These are phyloP conservation scores for Penstemon barbatus DNA, from an alignment of 257 asterid genomes.

Conservation along the genomic window DNA sequence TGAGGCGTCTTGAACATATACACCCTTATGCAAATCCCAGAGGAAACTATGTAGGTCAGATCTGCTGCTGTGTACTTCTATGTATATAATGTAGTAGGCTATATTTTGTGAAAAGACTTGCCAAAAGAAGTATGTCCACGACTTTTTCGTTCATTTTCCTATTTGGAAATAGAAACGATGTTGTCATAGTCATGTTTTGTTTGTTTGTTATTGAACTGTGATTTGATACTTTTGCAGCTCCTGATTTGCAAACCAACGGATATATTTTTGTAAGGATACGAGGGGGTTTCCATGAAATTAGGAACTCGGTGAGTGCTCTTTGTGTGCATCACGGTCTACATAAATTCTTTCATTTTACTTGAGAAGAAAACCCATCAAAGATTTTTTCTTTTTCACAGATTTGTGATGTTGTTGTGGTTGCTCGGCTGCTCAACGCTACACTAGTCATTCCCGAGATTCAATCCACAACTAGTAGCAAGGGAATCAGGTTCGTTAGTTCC, in stretches of 20 bases:
- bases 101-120: background rate
- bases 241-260: slow-evolving; percentile 56
- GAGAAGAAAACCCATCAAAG: slow-evolving; percentile 18
- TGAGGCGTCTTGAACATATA: slow-evolving; percentile 69
- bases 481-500: slow-evolving; percentile 66
- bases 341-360: background rate
- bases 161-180: background rate
- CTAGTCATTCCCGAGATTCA: slow-evolving; percentile 93
- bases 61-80: slow-evolving; percentile 36
- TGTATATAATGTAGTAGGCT: slow-evolving; percentile 4
- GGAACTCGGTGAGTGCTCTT: slow-evolving; percentile 69
- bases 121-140: background rate
- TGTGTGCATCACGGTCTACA: background rate
- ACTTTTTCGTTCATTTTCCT: background rate
- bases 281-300: slow-evolving; percentile 96
- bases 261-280: slow-evolving; percentile 81
- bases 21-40: slow-evolving; percentile 83
- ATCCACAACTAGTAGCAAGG: slow-evolving; percentile 96
- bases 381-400: slow-evolving; percentile 47
- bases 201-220: slow-evolving; percentile 24
- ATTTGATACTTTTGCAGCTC: slow-evolving; percentile 54
- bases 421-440: slow-evolving; percentile 93
- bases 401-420: slow-evolving; percentile 84
- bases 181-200: background rate
- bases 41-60: slow-evolving; percentile 82